Evolutionary conservation across 257 asterid genomes (phyloP).

Genomic region (Ligustrum vulgare): DNA sequence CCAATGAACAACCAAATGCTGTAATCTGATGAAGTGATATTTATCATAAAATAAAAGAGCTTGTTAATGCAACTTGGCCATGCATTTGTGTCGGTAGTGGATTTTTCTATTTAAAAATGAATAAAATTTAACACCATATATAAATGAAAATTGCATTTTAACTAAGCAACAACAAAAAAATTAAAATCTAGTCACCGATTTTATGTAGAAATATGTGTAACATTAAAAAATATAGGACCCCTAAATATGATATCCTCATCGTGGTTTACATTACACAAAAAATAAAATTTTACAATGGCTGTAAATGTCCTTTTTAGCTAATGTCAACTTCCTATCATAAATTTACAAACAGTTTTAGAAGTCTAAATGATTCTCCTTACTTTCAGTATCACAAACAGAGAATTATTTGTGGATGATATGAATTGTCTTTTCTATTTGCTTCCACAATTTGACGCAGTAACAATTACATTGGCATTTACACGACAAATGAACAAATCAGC

Average conservation of each 20-base stretch:
- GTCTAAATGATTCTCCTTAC: no score
- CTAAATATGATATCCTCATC: neutral
- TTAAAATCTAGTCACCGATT: conserved; percentile 11
- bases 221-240: conserved; percentile 13
- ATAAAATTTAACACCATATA: conserved; percentile 3
- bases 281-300: neutral
- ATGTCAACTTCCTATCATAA: neutral
- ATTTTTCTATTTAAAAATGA: neutral
- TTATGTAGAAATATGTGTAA: conserved; percentile 2
- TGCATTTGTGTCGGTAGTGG: neutral
- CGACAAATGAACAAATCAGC: no score
- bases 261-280: no score
- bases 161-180: conserved; percentile 18
- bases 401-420: no score
- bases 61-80: neutral
- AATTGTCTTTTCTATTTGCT: no score
- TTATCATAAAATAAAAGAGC: neutral
- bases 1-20: conserved; percentile 80
- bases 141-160: conserved; percentile 9
- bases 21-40: conserved; percentile 50
- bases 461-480: no score
- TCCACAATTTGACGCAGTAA: no score
- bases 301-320: neutral
- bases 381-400: no score
- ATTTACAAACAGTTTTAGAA: neutral